These are phyloP conservation scores for Coniochaeta sp. DNA, from an alignment of 2,329 filamentous ascomycete species.

Conservation along the genomic window DNA sequence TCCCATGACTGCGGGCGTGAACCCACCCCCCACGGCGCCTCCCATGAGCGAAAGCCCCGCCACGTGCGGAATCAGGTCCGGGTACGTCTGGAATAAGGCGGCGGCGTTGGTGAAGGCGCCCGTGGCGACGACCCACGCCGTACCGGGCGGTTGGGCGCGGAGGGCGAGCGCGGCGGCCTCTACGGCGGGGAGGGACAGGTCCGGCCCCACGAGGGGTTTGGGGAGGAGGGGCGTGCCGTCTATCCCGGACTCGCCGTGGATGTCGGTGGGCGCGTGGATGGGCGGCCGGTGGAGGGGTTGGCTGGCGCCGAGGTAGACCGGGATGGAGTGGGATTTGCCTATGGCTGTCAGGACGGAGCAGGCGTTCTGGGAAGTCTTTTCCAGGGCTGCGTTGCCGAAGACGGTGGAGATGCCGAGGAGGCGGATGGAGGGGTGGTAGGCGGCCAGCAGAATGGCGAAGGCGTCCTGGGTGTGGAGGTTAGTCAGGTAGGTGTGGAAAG, in stretches of 20 bases:
- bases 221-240: slow-evolving; percentile 85
- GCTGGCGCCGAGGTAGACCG: slow-evolving; percentile 66
- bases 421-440: slow-evolving; percentile 70
- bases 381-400: slow-evolving; percentile 83
- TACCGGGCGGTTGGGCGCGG: slow-evolving; percentile 54
- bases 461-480: slow-evolving; percentile 62
- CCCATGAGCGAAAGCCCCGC: slow-evolving; percentile 87
- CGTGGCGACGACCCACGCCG: slow-evolving; percentile 82
- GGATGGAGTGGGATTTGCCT: slow-evolving; percentile 58
- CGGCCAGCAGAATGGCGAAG: slow-evolving; percentile 84
- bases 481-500: not conserved
- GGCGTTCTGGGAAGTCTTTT: slow-evolving; percentile 84
- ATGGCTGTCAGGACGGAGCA: slow-evolving; percentile 79
- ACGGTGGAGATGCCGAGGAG: slow-evolving; percentile 88
- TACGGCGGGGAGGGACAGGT: slow-evolving; percentile 44
- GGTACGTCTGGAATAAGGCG: slow-evolving; percentile 66
- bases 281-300: slow-evolving; percentile 69
- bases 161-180: slow-evolving; percentile 68
- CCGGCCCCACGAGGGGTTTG: slow-evolving; percentile 35
- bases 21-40: slow-evolving; percentile 73
- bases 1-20: slow-evolving; percentile 71
- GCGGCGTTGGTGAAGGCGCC: slow-evolving; percentile 84
- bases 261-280: slow-evolving; percentile 69
- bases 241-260: slow-evolving; percentile 82
- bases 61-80: slow-evolving; percentile 67